Percentiles rank a stretch among this genome's conserved stretches.
These are phyloP conservation scores for Aspergillus leporis DNA, from an alignment of 495 filamentous ascomycete species.

Conservation along the genomic window DNA sequence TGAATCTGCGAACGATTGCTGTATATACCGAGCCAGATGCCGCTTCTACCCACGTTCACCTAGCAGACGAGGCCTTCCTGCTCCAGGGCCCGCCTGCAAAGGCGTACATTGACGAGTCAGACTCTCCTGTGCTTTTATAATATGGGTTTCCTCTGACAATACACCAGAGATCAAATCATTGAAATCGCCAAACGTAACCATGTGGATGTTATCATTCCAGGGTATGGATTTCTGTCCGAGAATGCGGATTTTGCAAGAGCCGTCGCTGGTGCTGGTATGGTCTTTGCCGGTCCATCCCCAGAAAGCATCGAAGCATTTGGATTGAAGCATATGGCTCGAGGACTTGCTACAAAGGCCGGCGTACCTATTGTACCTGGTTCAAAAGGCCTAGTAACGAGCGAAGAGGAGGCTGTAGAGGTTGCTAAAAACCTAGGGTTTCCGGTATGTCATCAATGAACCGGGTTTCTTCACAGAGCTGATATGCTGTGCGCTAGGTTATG, in stretches of 20 bases:
- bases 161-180: conserved; percentile 45
- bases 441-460: conserved; percentile 16
- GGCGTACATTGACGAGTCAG: conserved; percentile 49
- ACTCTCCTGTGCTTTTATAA: neutral
- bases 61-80: conserved; percentile 52
- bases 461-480: neutral
- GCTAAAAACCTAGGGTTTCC: conserved; percentile 52
- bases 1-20: conserved; percentile 50
- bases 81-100: conserved; percentile 46
- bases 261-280: conserved; percentile 49
- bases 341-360: conserved; percentile 48
- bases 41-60: conserved; percentile 53
- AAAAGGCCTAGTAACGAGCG: conserved; percentile 43
- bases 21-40: conserved; percentile 57
- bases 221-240: conserved; percentile 61
- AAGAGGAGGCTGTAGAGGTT: conserved; percentile 45
- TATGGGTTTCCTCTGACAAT: neutral
- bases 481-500: conserved; percentile 39
- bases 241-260: conserved; percentile 56
- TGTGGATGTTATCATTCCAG: conserved; percentile 54
- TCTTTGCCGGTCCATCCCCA: conserved; percentile 54
- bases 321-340: conserved; percentile 56
- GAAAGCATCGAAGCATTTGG: conserved; percentile 57
- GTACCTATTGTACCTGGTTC: conserved; percentile 57
- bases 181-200: conserved; percentile 43